phyloP scores from a whole-genome alignment of 305 asterid species.

The Nicotiana rustica region DNA sequence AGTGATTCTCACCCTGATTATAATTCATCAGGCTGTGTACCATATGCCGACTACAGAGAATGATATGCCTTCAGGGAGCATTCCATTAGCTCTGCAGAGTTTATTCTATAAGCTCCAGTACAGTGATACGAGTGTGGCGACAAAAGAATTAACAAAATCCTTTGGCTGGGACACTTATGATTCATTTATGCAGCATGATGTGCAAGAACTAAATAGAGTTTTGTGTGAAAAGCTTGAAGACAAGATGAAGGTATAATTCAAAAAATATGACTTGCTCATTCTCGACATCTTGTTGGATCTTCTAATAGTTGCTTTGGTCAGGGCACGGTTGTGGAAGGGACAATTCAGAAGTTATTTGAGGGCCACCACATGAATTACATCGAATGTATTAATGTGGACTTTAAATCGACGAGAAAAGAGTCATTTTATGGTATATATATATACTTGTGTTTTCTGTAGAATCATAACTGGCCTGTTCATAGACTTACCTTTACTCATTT shows the following conservation, averaged over 20 bases:
- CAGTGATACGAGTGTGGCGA: constrained; percentile 80
- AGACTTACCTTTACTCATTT: constrained; percentile 27
- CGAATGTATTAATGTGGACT: constrained; percentile 82
- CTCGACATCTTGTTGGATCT: neutral
- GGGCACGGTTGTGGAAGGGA: constrained; percentile 96
- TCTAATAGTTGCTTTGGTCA: constrained; percentile 40
- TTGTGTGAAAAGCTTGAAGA: constrained; percentile 90
- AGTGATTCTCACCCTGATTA: too few species aligned
- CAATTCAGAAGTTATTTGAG: constrained; percentile 91
- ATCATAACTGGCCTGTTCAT: neutral
- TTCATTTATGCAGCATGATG: constrained; percentile 94
- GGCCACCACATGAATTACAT: constrained; percentile 90
- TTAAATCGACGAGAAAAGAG: constrained; percentile 65
- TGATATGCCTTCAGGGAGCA: constrained; percentile 87
- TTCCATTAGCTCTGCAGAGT: constrained; percentile 91
- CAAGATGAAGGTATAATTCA: constrained; percentile 77
- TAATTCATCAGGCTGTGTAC: constrained; percentile 75
- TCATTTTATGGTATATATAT: constrained; percentile 59
- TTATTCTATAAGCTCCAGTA: constrained; percentile 90
- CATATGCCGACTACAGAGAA: constrained; percentile 95
- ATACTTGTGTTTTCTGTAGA: constrained; percentile 36
- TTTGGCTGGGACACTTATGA: constrained; percentile 94
- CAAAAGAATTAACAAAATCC: constrained; percentile 89
- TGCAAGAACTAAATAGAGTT: constrained; percentile 87
- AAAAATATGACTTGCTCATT: neutral